phyloP scores from a whole-genome alignment of 768 basidiomycete species.

The Candolleomyces aberdarensis region DNA sequence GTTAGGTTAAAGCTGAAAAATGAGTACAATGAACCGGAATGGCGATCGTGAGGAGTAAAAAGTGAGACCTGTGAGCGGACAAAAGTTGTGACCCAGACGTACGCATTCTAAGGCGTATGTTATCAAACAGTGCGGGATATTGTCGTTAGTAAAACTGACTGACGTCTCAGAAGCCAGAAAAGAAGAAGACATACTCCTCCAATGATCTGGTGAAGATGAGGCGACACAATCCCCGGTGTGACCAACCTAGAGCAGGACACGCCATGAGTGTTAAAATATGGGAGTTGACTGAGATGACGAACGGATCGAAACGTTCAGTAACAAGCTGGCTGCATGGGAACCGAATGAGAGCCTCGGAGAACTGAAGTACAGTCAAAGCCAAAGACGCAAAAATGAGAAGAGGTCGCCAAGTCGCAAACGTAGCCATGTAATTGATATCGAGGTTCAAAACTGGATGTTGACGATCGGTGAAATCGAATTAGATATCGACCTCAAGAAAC shows the following conservation, averaged over 20 bases:
- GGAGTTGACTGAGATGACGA: not conserved
- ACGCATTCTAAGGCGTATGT: not conserved
- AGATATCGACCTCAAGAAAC: too few species aligned
- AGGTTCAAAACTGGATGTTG: too few species aligned
- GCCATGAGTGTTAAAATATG: not conserved
- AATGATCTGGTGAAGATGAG: not conserved
- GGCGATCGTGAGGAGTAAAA: not conserved
- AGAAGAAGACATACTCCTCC: not conserved
- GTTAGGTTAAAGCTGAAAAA: not conserved
- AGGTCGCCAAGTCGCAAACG: too few species aligned
- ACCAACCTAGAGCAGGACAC: not conserved
- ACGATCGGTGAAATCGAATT: too few species aligned
- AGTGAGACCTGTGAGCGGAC: not conserved
- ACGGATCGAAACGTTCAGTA: conserved; percentile 1
- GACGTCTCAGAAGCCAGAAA: too few species aligned
- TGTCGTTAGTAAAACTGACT: not conserved
- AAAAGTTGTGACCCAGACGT: not conserved
- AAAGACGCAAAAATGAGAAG: too few species aligned
- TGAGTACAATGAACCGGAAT: too few species aligned
- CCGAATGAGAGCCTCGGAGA: not conserved
- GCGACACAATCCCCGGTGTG: not conserved
- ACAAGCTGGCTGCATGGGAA: not conserved
- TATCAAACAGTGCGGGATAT: not conserved
- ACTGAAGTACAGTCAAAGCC: too few species aligned
- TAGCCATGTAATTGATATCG: too few species aligned